These are phyloP conservation scores for Helenozyma baotianmanensis DNA, from an alignment of 805 yeast species.

Conservation along the genomic window DNA sequence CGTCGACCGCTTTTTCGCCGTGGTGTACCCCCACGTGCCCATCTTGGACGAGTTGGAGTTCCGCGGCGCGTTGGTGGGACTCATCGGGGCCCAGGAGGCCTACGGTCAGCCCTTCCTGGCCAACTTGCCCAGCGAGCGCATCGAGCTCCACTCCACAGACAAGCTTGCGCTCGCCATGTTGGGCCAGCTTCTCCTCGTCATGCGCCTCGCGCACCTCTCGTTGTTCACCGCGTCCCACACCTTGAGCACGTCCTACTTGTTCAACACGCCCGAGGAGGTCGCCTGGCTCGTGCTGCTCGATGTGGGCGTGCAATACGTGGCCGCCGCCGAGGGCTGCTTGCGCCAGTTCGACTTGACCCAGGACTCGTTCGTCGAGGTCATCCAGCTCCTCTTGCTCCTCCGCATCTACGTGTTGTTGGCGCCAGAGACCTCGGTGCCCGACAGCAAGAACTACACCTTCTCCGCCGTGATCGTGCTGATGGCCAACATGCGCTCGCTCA, in stretches of 20 bases:
- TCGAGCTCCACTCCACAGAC: too few relatives aligned
- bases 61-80: constrained; percentile 7
- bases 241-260: not conserved
- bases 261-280: not conserved
- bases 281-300: not conserved
- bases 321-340: constrained; percentile 1
- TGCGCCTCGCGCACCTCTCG: constrained; percentile 29
- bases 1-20: constrained; percentile 50
- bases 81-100: constrained; percentile 12
- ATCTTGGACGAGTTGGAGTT: constrained; percentile 23
- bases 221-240: constrained; percentile 24
- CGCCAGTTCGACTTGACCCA: constrained; percentile 1
- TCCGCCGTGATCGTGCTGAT: not conserved
- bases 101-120: constrained; percentile 15
- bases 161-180: constrained; percentile 18
- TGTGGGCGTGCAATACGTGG: not conserved
- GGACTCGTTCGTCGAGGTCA: not conserved
- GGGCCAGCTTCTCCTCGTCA: constrained; percentile 26
- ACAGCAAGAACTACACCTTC: not conserved
- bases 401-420: not conserved
- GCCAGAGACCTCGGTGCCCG: constrained; percentile 1
- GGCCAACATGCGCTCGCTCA: constrained; percentile 1
- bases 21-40: constrained; percentile 16
- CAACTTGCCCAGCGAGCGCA: constrained; percentile 22
- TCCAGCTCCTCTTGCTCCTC: constrained; percentile 3